Evolutionary conservation across 2,329 filamentous ascomycete genomes (phyloP).

Genomic region (Xylaria sp.): DNA sequence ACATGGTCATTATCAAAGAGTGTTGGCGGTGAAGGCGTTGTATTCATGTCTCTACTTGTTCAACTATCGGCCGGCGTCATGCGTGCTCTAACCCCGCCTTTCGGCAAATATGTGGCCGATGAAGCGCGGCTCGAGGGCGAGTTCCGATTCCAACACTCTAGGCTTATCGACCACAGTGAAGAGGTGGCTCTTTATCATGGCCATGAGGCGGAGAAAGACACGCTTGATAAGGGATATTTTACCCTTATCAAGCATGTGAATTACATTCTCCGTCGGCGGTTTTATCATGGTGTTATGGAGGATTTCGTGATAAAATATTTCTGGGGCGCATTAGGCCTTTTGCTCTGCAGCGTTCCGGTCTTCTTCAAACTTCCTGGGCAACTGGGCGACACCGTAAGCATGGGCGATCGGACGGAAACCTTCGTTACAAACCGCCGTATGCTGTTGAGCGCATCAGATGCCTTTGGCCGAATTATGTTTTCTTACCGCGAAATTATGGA

Average conservation of each 20-base stretch:
- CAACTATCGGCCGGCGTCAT: slow-evolving; percentile 92
- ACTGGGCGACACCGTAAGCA: slow-evolving; percentile 57
- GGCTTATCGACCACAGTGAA: slow-evolving; percentile 94
- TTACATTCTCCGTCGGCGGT: slow-evolving; percentile 83
- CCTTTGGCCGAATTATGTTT: slow-evolving; percentile 95
- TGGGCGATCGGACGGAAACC: slow-evolving; percentile 74
- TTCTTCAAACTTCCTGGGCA: slow-evolving; percentile 90
- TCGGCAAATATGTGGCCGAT: slow-evolving; percentile 96
- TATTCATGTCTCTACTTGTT: slow-evolving; percentile 93
- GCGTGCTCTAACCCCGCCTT: slow-evolving; percentile 92
- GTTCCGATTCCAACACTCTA: slow-evolving; percentile 92
- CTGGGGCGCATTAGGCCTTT: slow-evolving; percentile 90
- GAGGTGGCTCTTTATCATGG: slow-evolving; percentile 92
- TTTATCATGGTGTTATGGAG: slow-evolving; percentile 99
- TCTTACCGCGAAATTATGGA: slow-evolving; percentile 98
- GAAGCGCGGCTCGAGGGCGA: slow-evolving; percentile 94
- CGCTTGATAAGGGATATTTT: slow-evolving; percentile 96
- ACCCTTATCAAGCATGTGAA: slow-evolving; percentile 99
- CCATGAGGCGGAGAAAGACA: slow-evolving; percentile 94
- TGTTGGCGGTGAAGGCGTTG: slow-evolving; percentile 93
- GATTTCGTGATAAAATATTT: slow-evolving; percentile 99
- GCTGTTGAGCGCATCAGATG: slow-evolving; percentile 90
- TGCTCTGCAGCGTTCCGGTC: slow-evolving; percentile 92
- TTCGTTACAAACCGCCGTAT: slow-evolving; percentile 95
- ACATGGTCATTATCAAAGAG: slow-evolving; percentile 92